A percentile compares a stretch with the other conserved stretches of the same genome.
Conservation (phyloP, 1,284 basidiomycete species). For the Violaceomyces palustris region DNA sequence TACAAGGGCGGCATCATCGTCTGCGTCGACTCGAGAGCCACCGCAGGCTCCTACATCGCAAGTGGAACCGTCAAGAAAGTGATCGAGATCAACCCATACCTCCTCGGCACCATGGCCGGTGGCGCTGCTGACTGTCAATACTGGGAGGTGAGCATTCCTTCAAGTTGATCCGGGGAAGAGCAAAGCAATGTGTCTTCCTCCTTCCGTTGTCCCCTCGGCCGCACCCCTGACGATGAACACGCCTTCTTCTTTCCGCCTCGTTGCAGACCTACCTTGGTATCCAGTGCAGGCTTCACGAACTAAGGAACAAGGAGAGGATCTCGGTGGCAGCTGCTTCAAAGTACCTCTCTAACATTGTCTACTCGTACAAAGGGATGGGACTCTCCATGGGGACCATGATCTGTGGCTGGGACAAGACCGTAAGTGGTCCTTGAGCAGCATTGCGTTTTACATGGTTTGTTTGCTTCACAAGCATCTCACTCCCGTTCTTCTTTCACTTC, state of each 20-base stretch:
- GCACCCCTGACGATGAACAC: neutral
- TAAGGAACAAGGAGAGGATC: slow-evolving; percentile 94
- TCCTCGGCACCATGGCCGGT: slow-evolving; percentile 98
- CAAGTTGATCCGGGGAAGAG: slow-evolving; percentile 5
- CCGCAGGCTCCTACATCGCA: slow-evolving; percentile 95
- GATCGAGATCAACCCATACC: slow-evolving; percentile 98
- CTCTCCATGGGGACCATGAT: slow-evolving; percentile 99
- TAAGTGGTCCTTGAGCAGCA: no score
- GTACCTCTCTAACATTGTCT: slow-evolving; percentile 93
- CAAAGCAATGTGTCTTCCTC: slow-evolving; percentile 1
- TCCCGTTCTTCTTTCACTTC: neutral
- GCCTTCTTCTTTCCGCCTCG: slow-evolving; percentile 61
- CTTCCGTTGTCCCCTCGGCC: neutral
- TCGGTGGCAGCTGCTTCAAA: slow-evolving; percentile 98
- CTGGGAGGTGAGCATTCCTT: slow-evolving; percentile 33
- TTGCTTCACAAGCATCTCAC: no score
- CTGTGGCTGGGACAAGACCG: slow-evolving; percentile 99
- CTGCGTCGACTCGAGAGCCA: slow-evolving; percentile 94
- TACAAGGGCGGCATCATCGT: slow-evolving; percentile 96
- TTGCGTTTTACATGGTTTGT: no score
- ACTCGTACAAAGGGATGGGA: slow-evolving; percentile 98
- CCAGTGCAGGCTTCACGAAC: slow-evolving; percentile 92
- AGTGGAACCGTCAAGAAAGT: slow-evolving; percentile 59
- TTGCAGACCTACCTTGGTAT: slow-evolving; percentile 98
- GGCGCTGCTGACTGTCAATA: slow-evolving; percentile 64